A percentile compares a stretch with the other conserved stretches of the same genome.
Conservation (phyloP, 371 early-diverging fungal species). For the Syncephalastrum monosporum region DNA sequence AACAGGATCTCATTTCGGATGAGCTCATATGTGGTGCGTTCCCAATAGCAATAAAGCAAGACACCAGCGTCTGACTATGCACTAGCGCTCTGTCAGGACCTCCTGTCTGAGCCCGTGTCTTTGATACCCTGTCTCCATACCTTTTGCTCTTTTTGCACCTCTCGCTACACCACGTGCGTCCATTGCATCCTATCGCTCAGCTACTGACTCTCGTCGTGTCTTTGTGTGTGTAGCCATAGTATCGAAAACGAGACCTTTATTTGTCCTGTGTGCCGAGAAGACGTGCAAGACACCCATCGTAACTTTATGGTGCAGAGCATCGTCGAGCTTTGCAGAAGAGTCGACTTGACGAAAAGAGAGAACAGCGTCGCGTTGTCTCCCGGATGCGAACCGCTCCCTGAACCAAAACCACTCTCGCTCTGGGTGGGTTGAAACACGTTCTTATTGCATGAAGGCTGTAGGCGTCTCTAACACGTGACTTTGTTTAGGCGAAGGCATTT, state of each 20-base stretch:
- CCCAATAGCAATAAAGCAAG: too few species aligned
- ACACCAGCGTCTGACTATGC: background rate
- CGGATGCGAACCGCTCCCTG: conserved; percentile 8
- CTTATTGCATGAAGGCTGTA: too few species aligned
- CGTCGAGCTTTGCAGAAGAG: conserved; percentile 7
- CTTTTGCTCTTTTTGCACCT: conserved; percentile 17
- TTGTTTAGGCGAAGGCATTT: too few species aligned
- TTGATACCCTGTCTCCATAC: conserved; percentile 28
- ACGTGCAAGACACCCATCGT: background rate
- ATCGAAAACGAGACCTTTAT: background rate
- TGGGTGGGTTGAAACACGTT: background rate
- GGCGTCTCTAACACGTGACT: too few species aligned
- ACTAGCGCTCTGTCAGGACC: conserved; percentile 23
- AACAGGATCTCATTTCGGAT: too few species aligned
- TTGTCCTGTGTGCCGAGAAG: conserved; percentile 24
- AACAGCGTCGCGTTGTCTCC: background rate
- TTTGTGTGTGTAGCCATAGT: background rate
- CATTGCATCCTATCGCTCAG: background rate
- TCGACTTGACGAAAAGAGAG: background rate
- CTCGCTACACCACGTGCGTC: background rate
- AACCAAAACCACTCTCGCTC: conserved; percentile 15
- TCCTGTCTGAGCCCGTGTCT: conserved; percentile 20
- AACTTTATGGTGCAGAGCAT: conserved; percentile 21
- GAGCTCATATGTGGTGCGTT: too few species aligned
- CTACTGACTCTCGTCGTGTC: background rate